Evolutionary conservation across 2,329 filamentous ascomycete genomes (phyloP).

Genomic region (Arthrocladium fulminans): DNA sequence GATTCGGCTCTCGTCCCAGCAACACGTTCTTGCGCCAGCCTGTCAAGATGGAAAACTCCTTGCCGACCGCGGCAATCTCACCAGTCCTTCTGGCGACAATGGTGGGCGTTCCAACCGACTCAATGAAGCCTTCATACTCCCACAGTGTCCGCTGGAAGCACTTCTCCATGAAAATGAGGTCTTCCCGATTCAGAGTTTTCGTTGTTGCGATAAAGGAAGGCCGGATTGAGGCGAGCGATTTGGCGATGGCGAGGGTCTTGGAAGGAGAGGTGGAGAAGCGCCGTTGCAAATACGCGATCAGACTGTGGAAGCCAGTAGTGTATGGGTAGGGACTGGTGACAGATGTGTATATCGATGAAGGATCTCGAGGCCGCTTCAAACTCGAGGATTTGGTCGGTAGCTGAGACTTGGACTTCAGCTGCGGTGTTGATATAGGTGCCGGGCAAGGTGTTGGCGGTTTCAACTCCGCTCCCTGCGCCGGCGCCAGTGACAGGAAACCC

Average conservation of each 20-base stretch:
- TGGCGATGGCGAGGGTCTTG: constrained; percentile 73
- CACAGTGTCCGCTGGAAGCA: constrained; percentile 87
- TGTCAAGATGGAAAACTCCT: constrained; percentile 91
- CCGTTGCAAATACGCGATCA: constrained; percentile 69
- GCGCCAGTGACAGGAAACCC: constrained; percentile 4
- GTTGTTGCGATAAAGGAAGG: constrained; percentile 90
- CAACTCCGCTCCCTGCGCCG: constrained; percentile 11
- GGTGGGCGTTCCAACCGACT: constrained; percentile 78
- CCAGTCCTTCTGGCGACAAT: constrained; percentile 87
- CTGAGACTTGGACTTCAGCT: constrained; percentile 32
- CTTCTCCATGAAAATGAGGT: constrained; percentile 96
- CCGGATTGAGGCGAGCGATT: constrained; percentile 78
- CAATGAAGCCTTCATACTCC: constrained; percentile 88
- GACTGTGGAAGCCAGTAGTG: constrained; percentile 77
- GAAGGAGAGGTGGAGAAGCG: constrained; percentile 58
- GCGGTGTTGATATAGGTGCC: constrained; percentile 34
- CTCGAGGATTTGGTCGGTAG: constrained; percentile 24
- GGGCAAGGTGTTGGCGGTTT: constrained; percentile 28
- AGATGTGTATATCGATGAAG: constrained; percentile 76
- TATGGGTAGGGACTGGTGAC: constrained; percentile 91
- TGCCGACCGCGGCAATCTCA: constrained; percentile 89
- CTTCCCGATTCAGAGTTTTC: constrained; percentile 75
- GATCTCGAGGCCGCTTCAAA: constrained; percentile 54
- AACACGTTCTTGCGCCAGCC: constrained; percentile 89
- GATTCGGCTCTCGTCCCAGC: constrained; percentile 75